phyloP scores from a whole-genome alignment of 1,284 basidiomycete species.

The Malassezia vespertilionis region DNA sequence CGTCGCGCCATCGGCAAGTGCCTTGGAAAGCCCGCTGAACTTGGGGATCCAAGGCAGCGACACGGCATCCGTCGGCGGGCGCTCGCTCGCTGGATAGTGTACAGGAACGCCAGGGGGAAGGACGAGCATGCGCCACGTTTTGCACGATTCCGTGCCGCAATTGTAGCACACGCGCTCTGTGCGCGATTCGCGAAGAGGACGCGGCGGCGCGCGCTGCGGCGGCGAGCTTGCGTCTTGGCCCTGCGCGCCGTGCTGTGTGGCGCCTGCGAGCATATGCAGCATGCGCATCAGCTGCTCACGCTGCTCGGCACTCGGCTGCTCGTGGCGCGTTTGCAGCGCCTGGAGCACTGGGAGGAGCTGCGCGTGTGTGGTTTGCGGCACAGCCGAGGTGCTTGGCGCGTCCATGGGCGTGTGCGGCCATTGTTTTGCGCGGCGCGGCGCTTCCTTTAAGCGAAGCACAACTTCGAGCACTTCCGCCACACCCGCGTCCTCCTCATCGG shows the following conservation, averaged over 20 bases:
- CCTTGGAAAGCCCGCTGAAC: constrained; percentile 4
- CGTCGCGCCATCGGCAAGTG: constrained; percentile 23
- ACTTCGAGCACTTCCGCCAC: constrained; percentile 36
- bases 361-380: not conserved
- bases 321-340: constrained; percentile 21
- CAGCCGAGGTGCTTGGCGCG: not conserved
- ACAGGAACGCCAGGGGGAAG: constrained; percentile 24
- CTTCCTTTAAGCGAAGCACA: constrained; percentile 38
- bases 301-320: constrained; percentile 12
- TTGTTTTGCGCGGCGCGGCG: constrained; percentile 31
- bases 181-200: constrained; percentile 1
- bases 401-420: constrained; percentile 17
- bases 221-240: not conserved
- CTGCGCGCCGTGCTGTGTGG: constrained; percentile 4
- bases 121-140: constrained; percentile 30
- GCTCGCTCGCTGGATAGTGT: constrained; percentile 25
- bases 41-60: constrained; percentile 14
- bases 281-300: constrained; percentile 13
- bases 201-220: not conserved
- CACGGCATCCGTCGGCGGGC: constrained; percentile 16
- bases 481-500: constrained; percentile 35
- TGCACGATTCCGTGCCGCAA: constrained; percentile 26
- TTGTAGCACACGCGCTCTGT: constrained; percentile 36
- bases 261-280: constrained; percentile 13
- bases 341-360: constrained; percentile 22